Percentiles rank a stretch among this genome's conserved stretches.
Conservation (phyloP, 352 stramenopile genomes). For the Pythium myriotylum region DNA sequence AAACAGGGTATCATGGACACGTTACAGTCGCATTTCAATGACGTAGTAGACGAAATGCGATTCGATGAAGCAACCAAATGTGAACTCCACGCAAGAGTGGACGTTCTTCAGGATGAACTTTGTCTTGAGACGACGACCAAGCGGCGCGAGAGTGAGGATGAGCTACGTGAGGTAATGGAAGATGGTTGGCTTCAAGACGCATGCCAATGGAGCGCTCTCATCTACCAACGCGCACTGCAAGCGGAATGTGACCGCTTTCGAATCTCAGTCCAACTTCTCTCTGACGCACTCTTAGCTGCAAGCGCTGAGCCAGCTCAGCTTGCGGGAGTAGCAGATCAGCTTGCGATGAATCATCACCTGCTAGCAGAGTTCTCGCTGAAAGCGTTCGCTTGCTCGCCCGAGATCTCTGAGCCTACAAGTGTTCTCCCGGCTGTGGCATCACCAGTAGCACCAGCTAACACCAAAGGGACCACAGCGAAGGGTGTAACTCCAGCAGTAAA, state of each 20-base stretch:
- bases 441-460: constrained; percentile 17
- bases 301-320: constrained; percentile 42
- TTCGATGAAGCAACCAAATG: constrained; percentile 80
- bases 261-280: constrained; percentile 53
- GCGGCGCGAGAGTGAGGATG: constrained; percentile 40
- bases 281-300: constrained; percentile 52
- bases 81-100: constrained; percentile 74
- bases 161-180: constrained; percentile 42
- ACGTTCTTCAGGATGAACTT: constrained; percentile 76
- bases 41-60: constrained; percentile 81
- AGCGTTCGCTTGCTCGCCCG: constrained; percentile 6
- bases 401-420: constrained; percentile 16
- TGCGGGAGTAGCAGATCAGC: constrained; percentile 33
- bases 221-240: constrained; percentile 64
- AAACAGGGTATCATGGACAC: constrained; percentile 66
- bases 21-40: constrained; percentile 81
- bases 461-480: constrained; percentile 36
- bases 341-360: constrained; percentile 21
- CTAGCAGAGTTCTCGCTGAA: constrained; percentile 21
- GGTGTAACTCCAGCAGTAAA: constrained; percentile 28
- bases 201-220: constrained; percentile 39
- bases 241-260: constrained; percentile 76
- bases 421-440: not conserved
- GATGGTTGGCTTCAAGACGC: constrained; percentile 74
- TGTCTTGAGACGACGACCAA: constrained; percentile 45